These are phyloP conservation scores for Zymoseptoria brevis DNA, from an alignment of 2,329 filamentous ascomycete genomes.

Conservation along the genomic window DNA sequence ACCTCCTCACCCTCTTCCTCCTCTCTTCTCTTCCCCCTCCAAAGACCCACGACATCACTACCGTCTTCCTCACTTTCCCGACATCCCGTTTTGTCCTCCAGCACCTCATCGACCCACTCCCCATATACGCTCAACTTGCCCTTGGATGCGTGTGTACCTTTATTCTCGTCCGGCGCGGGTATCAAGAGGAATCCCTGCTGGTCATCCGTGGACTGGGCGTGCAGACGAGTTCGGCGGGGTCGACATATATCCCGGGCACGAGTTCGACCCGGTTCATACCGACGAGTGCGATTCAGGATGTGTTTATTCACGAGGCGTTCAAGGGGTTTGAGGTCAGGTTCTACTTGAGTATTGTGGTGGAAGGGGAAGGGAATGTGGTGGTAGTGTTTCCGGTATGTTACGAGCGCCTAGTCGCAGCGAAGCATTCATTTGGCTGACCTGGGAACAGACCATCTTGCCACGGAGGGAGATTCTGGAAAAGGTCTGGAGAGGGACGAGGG, in stretches of 20 bases:
- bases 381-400: slow-evolving; percentile 77
- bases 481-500: slow-evolving; percentile 80
- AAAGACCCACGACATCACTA: neutral
- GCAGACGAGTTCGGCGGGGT: slow-evolving; percentile 68
- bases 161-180: slow-evolving; percentile 24
- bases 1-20: slow-evolving; percentile 28
- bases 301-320: slow-evolving; percentile 93
- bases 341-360: slow-evolving; percentile 82
- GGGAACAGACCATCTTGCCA: slow-evolving; percentile 56
- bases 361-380: slow-evolving; percentile 78
- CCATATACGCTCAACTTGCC: slow-evolving; percentile 37
- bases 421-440: slow-evolving; percentile 2
- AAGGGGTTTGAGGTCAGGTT: slow-evolving; percentile 83
- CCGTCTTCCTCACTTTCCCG: slow-evolving; percentile 1
- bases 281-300: slow-evolving; percentile 82
- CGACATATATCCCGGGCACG: slow-evolving; percentile 54
- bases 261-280: slow-evolving; percentile 71
- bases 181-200: slow-evolving; percentile 70
- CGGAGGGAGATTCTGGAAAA: slow-evolving; percentile 66
- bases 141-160: slow-evolving; percentile 22
- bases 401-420: no score
- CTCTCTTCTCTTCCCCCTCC: slow-evolving; percentile 3
- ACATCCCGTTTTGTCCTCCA: slow-evolving; percentile 5
- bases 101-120: slow-evolving; percentile 29
- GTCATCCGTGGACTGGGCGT: slow-evolving; percentile 84